Evolutionary conservation across 1,284 basidiomycete genomes (phyloP).

Genomic region (Apiotrichum gamsii): DNA sequence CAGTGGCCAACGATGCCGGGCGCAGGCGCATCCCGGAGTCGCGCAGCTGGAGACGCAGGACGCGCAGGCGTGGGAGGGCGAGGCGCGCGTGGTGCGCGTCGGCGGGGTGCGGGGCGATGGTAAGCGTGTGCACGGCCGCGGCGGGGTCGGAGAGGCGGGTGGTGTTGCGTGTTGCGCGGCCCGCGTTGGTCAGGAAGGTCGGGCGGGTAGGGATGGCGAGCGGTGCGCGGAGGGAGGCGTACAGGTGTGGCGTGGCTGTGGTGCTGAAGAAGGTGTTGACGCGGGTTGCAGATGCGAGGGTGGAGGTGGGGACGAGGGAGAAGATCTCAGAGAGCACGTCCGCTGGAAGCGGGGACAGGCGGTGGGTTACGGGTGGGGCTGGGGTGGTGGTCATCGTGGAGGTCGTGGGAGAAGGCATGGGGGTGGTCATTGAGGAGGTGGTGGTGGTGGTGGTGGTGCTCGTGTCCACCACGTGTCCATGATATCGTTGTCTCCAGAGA

Average conservation of each 20-base stretch:
- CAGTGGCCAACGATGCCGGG: too few relatives aligned
- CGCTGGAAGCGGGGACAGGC: not conserved
- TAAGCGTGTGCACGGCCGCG: too few relatives aligned
- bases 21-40: too few relatives aligned
- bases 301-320: not conserved
- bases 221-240: not conserved
- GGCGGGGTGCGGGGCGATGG: too few relatives aligned
- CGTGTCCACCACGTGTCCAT: too few relatives aligned
- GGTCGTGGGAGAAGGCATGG: not conserved
- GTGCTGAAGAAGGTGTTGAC: not conserved
- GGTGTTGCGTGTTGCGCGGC: too few relatives aligned
- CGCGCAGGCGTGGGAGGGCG: too few relatives aligned
- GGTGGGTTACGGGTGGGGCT: not conserved
- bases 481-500: too few relatives aligned
- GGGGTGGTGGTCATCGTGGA: not conserved
- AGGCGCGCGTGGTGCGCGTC: too few relatives aligned
- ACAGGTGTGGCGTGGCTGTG: constrained; percentile 1
- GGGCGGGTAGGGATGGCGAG: not conserved
- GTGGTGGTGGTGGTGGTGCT: not conserved
- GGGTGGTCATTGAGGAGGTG: not conserved
- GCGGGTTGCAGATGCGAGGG: not conserved
- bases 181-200: too few relatives aligned
- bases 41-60: too few relatives aligned
- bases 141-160: too few relatives aligned
- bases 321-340: constrained; percentile 5